Evolutionary conservation across 257 asterid genomes (phyloP).

Genomic region (Marsdenia floribunda): DNA sequence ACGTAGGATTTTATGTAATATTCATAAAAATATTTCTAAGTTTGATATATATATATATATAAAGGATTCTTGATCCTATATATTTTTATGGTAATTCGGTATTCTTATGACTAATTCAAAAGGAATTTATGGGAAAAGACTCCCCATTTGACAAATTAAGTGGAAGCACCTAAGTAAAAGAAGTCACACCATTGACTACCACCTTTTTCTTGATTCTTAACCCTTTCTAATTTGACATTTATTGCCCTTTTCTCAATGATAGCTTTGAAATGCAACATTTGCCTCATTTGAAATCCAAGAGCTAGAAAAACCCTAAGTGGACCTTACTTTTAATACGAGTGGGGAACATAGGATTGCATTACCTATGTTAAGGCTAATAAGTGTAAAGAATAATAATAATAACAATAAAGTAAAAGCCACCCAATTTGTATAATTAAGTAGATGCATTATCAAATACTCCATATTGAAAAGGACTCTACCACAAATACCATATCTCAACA

Average conservation of each 20-base stretch:
- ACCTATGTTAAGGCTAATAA: slow-evolving; percentile 5
- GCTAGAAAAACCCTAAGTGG: neutral
- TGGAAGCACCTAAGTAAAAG: no score
- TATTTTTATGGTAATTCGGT: no score
- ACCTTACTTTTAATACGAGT: slow-evolving; percentile 7
- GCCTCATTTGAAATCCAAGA: neutral
- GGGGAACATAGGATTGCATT: slow-evolving; percentile 17
- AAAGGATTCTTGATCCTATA: no score
- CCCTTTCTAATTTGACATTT: neutral
- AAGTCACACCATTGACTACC: no score
- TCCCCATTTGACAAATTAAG: no score
- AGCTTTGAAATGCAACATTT: neutral
- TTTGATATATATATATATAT: no score
- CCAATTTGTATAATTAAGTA: slow-evolving; percentile 9
- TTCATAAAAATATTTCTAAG: no score
- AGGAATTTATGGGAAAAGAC: no score
- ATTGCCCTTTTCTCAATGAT: neutral
- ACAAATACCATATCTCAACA: neutral
- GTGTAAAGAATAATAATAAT: neutral
- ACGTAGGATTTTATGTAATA: no score
- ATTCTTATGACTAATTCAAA: no score
- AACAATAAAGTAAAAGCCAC: slow-evolving; percentile 6
- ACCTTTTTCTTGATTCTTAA: no score
- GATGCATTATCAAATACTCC: slow-evolving; percentile 13
- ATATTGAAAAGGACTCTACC: slow-evolving; percentile 13